Conservation (phyloP, 2,329 filamentous ascomycete genomes). For the Exophiala oligosperma region DNA sequence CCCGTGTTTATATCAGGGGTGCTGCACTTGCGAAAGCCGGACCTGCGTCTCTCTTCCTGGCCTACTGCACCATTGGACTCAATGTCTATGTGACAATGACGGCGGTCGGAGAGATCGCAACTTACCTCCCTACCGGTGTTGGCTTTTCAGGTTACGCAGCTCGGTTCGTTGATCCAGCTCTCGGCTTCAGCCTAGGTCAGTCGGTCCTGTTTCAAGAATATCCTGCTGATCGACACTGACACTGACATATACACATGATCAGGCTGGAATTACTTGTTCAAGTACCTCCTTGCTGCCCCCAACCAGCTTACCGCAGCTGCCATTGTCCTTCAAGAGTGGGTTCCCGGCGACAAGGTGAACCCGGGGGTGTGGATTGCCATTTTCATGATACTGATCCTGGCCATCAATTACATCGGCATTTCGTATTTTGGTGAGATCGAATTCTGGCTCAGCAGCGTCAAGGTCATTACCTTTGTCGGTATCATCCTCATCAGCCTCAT, state of each 20-base stretch:
- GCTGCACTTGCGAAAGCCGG: slow-evolving; percentile 67
- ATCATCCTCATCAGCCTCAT: slow-evolving; percentile 52
- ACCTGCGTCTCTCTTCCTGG: slow-evolving; percentile 73
- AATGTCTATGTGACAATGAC: slow-evolving; percentile 94
- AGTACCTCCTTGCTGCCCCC: slow-evolving; percentile 47
- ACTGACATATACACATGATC: neutral
- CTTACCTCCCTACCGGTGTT: slow-evolving; percentile 83
- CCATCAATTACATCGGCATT: slow-evolving; percentile 46
- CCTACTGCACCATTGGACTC: slow-evolving; percentile 73
- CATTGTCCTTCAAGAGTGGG: slow-evolving; percentile 47
- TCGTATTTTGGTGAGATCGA: slow-evolving; percentile 53
- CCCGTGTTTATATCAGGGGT: neutral
- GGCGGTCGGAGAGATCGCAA: slow-evolving; percentile 85
- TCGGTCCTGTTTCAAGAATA: neutral
- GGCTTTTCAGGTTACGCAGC: slow-evolving; percentile 91
- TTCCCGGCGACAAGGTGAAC: slow-evolving; percentile 29
- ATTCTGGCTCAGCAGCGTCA: slow-evolving; percentile 52
- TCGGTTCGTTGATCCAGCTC: slow-evolving; percentile 80
- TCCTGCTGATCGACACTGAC: neutral
- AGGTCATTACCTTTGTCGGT: slow-evolving; percentile 51
- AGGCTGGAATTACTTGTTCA: slow-evolving; percentile 44
- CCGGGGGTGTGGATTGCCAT: slow-evolving; percentile 41
- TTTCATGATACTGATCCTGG: slow-evolving; percentile 33
- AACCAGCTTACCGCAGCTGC: slow-evolving; percentile 49
- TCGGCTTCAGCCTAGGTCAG: slow-evolving; percentile 34